Evolutionary conservation across 2,329 filamentous ascomycete genomes (phyloP).

Genomic region (Calonectria leucothoes): DNA sequence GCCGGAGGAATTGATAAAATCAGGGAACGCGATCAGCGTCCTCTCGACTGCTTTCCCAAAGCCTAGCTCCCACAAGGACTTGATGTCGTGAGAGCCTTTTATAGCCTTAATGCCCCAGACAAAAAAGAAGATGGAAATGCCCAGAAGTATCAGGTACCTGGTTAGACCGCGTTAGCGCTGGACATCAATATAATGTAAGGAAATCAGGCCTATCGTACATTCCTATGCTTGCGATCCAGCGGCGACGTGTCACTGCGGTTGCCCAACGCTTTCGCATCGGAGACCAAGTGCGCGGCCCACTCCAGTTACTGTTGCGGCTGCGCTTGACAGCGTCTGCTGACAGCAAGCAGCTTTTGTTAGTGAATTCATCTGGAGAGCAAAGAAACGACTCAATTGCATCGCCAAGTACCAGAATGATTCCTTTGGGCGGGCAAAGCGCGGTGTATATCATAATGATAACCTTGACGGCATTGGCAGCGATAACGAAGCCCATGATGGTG

Average conservation of each 20-base stretch:
- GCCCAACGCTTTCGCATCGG: neutral
- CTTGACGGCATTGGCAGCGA: slow-evolving; percentile 15
- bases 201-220: neutral
- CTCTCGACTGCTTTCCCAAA: slow-evolving; percentile 8
- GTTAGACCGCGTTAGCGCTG: no score
- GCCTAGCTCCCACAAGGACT: slow-evolving; percentile 10
- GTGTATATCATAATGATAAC: neutral
- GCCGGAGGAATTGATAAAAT: neutral
- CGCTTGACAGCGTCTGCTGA: neutral
- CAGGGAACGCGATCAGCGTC: neutral
- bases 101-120: neutral
- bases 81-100: neutral
- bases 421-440: neutral
- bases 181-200: neutral
- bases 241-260: neutral
- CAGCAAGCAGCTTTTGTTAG: slow-evolving; percentile 12
- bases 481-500: neutral
- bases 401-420: slow-evolving; percentile 13
- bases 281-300: neutral
- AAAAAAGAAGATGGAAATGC: neutral
- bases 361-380: neutral
- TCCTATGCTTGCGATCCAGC: neutral
- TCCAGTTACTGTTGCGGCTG: neutral
- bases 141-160: neutral
- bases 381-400: slow-evolving; percentile 21